Evolutionary conservation across 768 basidiomycete genomes (phyloP).

Genomic region (Vishniacozyma victoriae): DNA sequence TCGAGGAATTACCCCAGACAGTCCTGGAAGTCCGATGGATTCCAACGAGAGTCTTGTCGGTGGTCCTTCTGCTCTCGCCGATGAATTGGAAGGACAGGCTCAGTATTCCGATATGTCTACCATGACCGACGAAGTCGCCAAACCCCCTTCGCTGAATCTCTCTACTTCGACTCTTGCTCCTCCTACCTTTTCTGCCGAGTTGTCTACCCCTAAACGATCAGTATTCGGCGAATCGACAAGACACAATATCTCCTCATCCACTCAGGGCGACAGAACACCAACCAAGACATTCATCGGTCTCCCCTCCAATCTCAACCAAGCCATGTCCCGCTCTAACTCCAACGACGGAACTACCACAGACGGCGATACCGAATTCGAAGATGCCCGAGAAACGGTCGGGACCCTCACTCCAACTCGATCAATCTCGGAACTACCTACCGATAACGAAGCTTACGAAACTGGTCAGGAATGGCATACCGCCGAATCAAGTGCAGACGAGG

Average conservation of each 20-base stretch:
- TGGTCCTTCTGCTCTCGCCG: conserved; percentile 25
- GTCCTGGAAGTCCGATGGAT: neutral
- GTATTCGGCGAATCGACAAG: conserved; percentile 7
- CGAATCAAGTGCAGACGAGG: conserved; percentile 43
- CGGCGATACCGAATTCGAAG: conserved; percentile 47
- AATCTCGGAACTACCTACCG: conserved; percentile 60
- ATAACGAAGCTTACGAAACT: conserved; percentile 32
- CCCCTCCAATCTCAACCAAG: conserved; percentile 12
- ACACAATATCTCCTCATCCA: conserved; percentile 4
- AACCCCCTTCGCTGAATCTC: neutral
- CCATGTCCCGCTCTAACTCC: conserved; percentile 19
- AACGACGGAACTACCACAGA: conserved; percentile 31
- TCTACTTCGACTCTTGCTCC: conserved; percentile 1
- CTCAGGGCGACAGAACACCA: conserved; percentile 25
- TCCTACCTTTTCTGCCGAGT: conserved; percentile 6
- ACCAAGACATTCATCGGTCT: conserved; percentile 21
- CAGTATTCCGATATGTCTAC: conserved; percentile 20
- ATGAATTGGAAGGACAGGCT: conserved; percentile 31
- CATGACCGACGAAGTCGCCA: conserved; percentile 32
- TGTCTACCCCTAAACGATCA: conserved; percentile 15
- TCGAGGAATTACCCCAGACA: conserved; percentile 9
- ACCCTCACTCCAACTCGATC: conserved; percentile 64
- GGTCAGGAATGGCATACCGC: conserved; percentile 44
- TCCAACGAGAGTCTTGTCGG: conserved; percentile 15
- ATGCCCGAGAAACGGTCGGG: conserved; percentile 62